Evolutionary conservation across 2,329 filamentous ascomycete genomes (phyloP), one percentile per base, ranked within the genome.

Genomic region (Hymenoscyphus albidus): DNA sequence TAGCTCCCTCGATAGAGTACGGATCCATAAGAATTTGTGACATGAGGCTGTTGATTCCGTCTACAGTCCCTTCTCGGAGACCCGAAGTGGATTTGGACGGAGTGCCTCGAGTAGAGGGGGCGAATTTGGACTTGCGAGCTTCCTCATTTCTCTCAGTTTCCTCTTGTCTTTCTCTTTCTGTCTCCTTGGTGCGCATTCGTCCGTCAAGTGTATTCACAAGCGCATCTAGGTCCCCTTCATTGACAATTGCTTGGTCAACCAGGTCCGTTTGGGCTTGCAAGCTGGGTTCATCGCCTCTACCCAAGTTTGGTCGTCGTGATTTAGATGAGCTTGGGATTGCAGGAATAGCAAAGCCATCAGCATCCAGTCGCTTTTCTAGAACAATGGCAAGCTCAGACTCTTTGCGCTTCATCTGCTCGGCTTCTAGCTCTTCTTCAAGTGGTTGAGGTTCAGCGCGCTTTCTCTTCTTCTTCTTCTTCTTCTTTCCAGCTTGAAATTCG

Each of bases 331-430:
- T 58, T 0, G 83, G 83, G 5, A 78, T 70, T 0, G 80, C 77
- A 0, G 88, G 88, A 39, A 91, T 87, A 51, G 83, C 84, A 72
- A 90, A 91, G 2, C 88, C 89, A 70, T 91, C 88, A 2, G 85
- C 83, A 73, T 91, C 88, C 12, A 85, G 76, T 18, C 83, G 81
- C 59, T 77, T 77, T 55, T 78, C 75, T 0, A 77, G 62, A 44
- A 65, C 59, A 64, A 57, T 65, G 51, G 61, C 59, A 38, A 58
- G 44, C 58, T 69, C 65, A 59, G 65, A 42, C 12, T 71, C 73
- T 59, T 69, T 70, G 38, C 71, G 68, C 35, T 73, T 72, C n/a
- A 59, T 62, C 35, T 62, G 66, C 3, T 66, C 62, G n/a, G 68
- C 66, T 13, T 73, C 71, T 3, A 68, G 70, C 39, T 74, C 67